Evolutionary conservation across 352 stramenopile species (phyloP), one percentile per base, ranked within the genome.

Genomic region (Globisporangium acanthophoron): DNA sequence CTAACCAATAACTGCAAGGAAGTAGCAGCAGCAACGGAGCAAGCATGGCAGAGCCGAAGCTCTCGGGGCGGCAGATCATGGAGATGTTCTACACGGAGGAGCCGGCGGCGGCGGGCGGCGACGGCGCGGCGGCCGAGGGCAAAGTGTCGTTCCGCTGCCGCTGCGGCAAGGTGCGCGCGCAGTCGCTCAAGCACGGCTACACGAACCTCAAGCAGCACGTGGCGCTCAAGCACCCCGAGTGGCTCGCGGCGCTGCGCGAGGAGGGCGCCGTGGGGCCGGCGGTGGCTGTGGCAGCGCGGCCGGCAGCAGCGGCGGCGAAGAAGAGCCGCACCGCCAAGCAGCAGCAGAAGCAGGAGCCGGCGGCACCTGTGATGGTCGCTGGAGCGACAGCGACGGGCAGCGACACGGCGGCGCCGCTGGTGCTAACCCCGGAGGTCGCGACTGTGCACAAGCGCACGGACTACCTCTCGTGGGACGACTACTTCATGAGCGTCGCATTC

Each of bases 401-500:
- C n/a, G 53, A 65, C 35, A 41, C 43, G 9, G 12, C 45, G 18
- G 40, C 45, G 9, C 45, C 54, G 1, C 54, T 54, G 18, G 39
- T 45, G 6, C 33, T 20, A 24, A 24, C 54, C 0, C 24, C 8
- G 3, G 52, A 20, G 35, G 24, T 45, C 5, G 16, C 12, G 21
- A 50, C 13, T 18, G 29, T 24, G n/a, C 65, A 76, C 45, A 97
- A 97, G 71, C 81, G 89, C 3, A 59, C 56, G 0, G 76, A 96
- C 47, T 99, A 98, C 72, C 71, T 99, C 29, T 94, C 89, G 20
- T 99, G 97, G 97, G 94, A 99, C 64, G 96, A 99, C 66, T 99
- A 99, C 74, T 99, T 99, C 65, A 99, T 99, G 95, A 95, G 88
- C 39, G 85, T 99, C n/a, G 95, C 97, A 31, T 99, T 98, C 74